phyloP scores from a whole-genome alignment of 1,284 basidiomycete genomes.

The Lignosus rhinocerotis region DNA sequence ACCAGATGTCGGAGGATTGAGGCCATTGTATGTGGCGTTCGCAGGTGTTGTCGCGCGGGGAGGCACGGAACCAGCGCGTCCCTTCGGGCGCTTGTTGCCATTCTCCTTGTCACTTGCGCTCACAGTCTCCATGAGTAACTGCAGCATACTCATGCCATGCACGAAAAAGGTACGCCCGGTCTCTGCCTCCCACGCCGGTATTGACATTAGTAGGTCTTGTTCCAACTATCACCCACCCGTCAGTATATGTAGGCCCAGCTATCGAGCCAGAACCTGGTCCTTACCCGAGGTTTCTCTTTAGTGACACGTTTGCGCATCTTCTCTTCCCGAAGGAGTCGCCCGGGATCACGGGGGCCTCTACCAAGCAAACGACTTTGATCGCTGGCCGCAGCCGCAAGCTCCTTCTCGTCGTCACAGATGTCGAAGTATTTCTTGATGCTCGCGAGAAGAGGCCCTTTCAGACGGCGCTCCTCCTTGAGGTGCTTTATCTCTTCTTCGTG shows the following conservation, averaged over 20 bases:
- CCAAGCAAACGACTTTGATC: constrained; percentile 79
- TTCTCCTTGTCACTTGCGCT: constrained; percentile 76
- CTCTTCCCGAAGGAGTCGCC: constrained; percentile 85
- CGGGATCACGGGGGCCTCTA: constrained; percentile 78
- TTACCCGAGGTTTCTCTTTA: constrained; percentile 90
- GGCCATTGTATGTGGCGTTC: constrained; percentile 36
- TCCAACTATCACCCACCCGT: constrained; percentile 63
- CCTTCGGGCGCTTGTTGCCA: constrained; percentile 45
- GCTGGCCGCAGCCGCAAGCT: constrained; percentile 78
- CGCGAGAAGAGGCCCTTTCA: constrained; percentile 77
- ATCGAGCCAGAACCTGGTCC: constrained; percentile 27
- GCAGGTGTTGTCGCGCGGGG: constrained; percentile 62
- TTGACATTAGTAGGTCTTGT: constrained; percentile 76
- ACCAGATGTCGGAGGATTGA: constrained; percentile 30
- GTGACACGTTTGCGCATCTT: constrained; percentile 97
- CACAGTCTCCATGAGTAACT: constrained; percentile 72
- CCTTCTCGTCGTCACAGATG: constrained; percentile 89
- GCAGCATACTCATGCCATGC: constrained; percentile 82
- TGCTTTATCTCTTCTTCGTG: constrained; percentile 88
- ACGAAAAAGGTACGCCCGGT: constrained; percentile 81
- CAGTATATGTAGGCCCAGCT: too few relatives aligned
- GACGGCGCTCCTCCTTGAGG: constrained; percentile 78
- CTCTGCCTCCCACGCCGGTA: constrained; percentile 89
- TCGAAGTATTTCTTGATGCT: constrained; percentile 88
- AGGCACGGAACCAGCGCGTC: constrained; percentile 53